Evolutionary conservation across 1,139 yeast genomes (phyloP).

Genomic region (Blastobotrys apis): DNA sequence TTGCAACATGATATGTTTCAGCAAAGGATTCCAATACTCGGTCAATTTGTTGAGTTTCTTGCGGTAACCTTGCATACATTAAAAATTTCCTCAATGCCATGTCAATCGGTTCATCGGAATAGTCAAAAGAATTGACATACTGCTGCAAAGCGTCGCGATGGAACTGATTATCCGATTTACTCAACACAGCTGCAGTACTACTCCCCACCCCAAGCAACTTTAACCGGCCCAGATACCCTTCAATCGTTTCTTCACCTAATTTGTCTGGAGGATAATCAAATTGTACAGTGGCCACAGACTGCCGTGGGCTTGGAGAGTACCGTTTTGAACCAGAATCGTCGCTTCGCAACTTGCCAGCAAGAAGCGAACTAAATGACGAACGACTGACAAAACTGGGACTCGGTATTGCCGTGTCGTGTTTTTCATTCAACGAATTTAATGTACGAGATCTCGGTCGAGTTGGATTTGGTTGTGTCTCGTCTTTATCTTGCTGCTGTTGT

Average conservation of each 20-base stretch:
- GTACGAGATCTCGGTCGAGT: conserved; percentile 16
- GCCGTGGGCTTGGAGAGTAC: conserved; percentile 20
- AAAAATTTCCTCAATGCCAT: conserved; percentile 56
- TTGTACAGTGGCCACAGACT: conserved; percentile 13
- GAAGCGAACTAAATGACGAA: conserved; percentile 21
- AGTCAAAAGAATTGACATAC: conserved; percentile 43
- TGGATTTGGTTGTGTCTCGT: neutral
- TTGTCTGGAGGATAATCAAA: conserved; percentile 22
- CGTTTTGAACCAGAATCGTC: conserved; percentile 14
- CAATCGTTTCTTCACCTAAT: conserved; percentile 35
- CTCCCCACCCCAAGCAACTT: conserved; percentile 35
- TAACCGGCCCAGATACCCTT: conserved; percentile 36
- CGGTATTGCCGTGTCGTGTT: neutral
- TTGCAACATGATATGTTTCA: conserved; percentile 42
- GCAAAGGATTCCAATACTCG: conserved; percentile 56
- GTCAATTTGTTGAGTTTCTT: conserved; percentile 69
- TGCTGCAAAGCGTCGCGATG: conserved; percentile 37
- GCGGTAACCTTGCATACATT: conserved; percentile 54
- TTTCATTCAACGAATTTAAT: conserved; percentile 13
- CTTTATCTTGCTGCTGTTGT: conserved; percentile 7
- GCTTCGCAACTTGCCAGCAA: conserved; percentile 19
- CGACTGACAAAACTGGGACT: conserved; percentile 15
- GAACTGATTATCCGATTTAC: conserved; percentile 38
- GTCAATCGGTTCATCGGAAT: conserved; percentile 53
- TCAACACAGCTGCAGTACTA: conserved; percentile 39